phyloP scores from a whole-genome alignment of 2,329 filamentous ascomycete genomes.

The Sporothrix pseudoabietina region DNA sequence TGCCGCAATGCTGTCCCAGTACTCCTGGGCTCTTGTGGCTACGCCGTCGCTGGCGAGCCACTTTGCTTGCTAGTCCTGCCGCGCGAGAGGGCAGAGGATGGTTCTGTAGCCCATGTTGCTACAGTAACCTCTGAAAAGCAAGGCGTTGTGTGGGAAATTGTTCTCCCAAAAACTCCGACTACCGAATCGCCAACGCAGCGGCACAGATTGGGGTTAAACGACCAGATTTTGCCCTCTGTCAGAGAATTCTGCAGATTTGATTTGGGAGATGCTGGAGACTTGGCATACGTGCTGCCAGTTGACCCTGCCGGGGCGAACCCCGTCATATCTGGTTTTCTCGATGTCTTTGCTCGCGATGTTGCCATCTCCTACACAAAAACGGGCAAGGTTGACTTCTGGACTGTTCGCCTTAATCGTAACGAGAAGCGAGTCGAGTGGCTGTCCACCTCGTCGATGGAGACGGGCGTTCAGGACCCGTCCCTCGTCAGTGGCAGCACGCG shows the following conservation, averaged over 20 bases:
- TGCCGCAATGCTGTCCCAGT: conserved; percentile 62
- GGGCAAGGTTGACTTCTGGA: conserved; percentile 82
- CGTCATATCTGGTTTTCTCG: conserved; percentile 74
- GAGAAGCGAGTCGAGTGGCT: conserved; percentile 74
- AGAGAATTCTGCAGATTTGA: conserved; percentile 71
- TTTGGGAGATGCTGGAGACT: conserved; percentile 60
- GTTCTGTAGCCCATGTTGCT: conserved; percentile 69
- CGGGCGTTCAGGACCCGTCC: conserved; percentile 69
- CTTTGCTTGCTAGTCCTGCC: conserved; percentile 79
- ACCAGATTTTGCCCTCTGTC: conserved; percentile 49
- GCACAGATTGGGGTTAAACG: conserved; percentile 38
- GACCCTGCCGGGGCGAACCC: conserved; percentile 79
- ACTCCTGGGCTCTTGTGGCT: conserved; percentile 61
- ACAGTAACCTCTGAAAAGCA: conserved; percentile 77
- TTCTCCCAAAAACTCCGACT: conserved; percentile 54
- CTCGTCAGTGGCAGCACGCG: conserved; percentile 84
- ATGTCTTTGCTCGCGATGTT: conserved; percentile 82
- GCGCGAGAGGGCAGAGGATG: conserved; percentile 57
- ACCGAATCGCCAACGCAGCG: conserved; percentile 28
- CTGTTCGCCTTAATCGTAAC: conserved; percentile 68
- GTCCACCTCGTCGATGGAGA: conserved; percentile 78
- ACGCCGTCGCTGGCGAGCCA: conserved; percentile 67
- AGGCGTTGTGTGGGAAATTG: conserved; percentile 80
- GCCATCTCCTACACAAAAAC: conserved; percentile 79
- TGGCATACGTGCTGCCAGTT: conserved; percentile 74